Percentiles rank a stretch among this genome's conserved stretches.
phyloP scores from a whole-genome alignment of 1,139 yeast species.

The Pichia sp. region DNA sequence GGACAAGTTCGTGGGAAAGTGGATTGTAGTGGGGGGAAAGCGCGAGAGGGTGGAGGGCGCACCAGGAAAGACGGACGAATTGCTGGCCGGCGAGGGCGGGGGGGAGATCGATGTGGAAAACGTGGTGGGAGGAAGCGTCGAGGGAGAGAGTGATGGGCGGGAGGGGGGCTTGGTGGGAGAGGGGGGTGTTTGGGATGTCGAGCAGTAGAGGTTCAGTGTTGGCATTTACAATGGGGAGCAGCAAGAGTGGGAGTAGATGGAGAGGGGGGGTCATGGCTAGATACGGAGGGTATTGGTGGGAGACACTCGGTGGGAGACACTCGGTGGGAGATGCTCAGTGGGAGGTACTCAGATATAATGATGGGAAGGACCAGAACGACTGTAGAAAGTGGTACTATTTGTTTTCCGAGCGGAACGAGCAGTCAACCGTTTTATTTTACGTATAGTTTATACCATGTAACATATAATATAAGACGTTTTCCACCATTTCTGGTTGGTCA shows the following conservation, averaged over 20 bases:
- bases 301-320: background rate
- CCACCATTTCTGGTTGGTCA: background rate
- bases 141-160: background rate
- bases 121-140: background rate
- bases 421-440: too few species aligned
- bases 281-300: background rate
- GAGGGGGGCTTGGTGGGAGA: background rate
- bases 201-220: background rate
- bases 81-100: background rate
- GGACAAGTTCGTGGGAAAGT: background rate
- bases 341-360: background rate
- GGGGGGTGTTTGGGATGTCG: background rate
- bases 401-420: too few species aligned
- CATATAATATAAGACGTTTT: too few species aligned
- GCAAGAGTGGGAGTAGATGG: background rate
- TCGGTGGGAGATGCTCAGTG: background rate
- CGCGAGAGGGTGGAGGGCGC: background rate
- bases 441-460: too few species aligned
- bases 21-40: background rate
- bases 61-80: background rate
- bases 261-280: background rate
- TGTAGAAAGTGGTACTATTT: too few species aligned
- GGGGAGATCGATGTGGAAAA: background rate
- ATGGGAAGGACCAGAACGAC: too few species aligned
- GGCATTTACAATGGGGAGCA: background rate